Evolutionary conservation across 495 filamentous ascomycete genomes (phyloP), one percentile per base, ranked within the genome.

Genomic region (Aspergillus sparsus): DNA sequence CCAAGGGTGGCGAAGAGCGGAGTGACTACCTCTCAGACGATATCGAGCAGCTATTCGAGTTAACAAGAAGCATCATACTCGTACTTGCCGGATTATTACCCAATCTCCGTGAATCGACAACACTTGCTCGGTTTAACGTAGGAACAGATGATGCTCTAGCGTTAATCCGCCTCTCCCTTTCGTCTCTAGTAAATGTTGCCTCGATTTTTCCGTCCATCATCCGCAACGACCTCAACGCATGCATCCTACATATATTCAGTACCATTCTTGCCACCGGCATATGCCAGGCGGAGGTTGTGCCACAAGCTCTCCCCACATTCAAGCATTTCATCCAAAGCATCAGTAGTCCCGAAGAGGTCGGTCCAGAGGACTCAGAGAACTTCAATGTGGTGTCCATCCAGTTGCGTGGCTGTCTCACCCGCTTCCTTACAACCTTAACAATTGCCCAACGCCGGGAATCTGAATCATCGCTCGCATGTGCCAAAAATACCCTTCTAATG

Each of bases 121-220:
- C 88, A 42, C 79, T 84, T 54, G 85, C 85, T 45, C 89, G 90
- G 18, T 80, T 80, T 64, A 76, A 77, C 35, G 73, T 79, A n/a
- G 66, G 70, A n/a, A 74, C 77, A 1, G 92, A 97, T 58, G 95
- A 98, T 70, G 88, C 91, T 6, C 79, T 93, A 27, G 76, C 87
- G 2, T 83, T 98, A n/a, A 84, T 96, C 47, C 85, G 85, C 34
- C 82, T 88, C 1, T 84, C 92, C 4, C 81, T 99, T 15, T 86
- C 91, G 62, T 89, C 95, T 9, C 83, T 99, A 2, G 94, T 97
- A 0, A 91, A 97, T 64, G 91, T 93, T 1, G 91, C 95, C 7
- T 89, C 93, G 49, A 91, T 97, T 13, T 99, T 99, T 75, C 94
- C 94, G 0, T 86, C 89, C 0, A 90, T 99, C 63, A 99, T 99